phyloP scores from a whole-genome alignment of 768 basidiomycete species.

The Leccinum rimulosum region DNA sequence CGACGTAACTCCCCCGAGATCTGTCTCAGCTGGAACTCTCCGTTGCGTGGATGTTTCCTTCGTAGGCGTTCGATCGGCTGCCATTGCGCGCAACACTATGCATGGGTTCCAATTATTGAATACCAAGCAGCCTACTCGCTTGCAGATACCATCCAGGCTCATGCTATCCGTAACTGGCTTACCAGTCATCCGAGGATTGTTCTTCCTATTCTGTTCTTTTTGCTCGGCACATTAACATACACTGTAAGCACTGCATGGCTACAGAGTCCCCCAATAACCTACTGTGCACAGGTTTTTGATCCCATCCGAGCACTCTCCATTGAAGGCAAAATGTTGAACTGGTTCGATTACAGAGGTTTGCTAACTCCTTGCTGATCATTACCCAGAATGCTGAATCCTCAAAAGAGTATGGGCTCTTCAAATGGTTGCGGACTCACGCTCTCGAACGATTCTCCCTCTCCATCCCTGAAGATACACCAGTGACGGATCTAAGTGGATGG shows the following conservation, averaged over 20 bases:
- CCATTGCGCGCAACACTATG: constrained; percentile 79
- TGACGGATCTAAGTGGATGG: constrained; percentile 56
- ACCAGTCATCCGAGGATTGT: constrained; percentile 83
- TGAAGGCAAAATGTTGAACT: constrained; percentile 75
- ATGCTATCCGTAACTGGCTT: constrained; percentile 75
- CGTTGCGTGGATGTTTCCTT: constrained; percentile 68
- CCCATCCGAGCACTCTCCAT: constrained; percentile 85
- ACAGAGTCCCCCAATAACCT: not conserved
- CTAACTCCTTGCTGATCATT: constrained; percentile 1
- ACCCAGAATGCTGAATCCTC: not conserved
- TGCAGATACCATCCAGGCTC: constrained; percentile 59
- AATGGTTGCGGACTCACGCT: constrained; percentile 70
- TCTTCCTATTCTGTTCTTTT: constrained; percentile 76
- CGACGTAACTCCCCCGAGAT: constrained; percentile 58
- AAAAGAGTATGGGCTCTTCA: constrained; percentile 68
- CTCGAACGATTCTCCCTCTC: constrained; percentile 46
- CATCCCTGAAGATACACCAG: constrained; percentile 15
- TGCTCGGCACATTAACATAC: constrained; percentile 88
- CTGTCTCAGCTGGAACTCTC: constrained; percentile 62
- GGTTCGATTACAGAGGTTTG: constrained; percentile 78
- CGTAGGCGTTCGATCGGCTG: constrained; percentile 61
- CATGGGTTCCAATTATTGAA: constrained; percentile 53
- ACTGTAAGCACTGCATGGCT: constrained; percentile 50
- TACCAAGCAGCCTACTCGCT: constrained; percentile 34
- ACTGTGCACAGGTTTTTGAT: constrained; percentile 74